A percentile compares a stretch with the other conserved stretches of the same genome.
Conservation (phyloP, 2,329 filamentous ascomycete genomes). For the Alternaria gaisen region DNA sequence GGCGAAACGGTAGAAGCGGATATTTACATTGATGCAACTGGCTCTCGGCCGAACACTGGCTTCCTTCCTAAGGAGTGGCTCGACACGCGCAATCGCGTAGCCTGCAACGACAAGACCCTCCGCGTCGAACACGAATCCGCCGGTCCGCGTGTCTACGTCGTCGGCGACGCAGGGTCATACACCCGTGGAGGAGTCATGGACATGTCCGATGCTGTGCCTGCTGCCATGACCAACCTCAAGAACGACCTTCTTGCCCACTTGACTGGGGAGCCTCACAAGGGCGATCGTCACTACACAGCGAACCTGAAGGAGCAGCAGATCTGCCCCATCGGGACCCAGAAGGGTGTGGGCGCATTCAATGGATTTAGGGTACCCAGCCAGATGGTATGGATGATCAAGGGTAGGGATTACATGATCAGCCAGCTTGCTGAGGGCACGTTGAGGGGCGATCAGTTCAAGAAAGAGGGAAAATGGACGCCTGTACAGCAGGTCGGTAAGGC, state of each 20-base stretch:
- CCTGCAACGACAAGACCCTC: slow-evolving; percentile 58
- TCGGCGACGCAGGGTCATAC: slow-evolving; percentile 59
- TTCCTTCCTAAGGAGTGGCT: slow-evolving; percentile 63
- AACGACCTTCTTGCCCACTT: slow-evolving; percentile 55
- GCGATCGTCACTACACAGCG: slow-evolving; percentile 44
- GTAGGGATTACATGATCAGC: slow-evolving; percentile 52
- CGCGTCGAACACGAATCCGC: slow-evolving; percentile 56
- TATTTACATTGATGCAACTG: slow-evolving; percentile 64
- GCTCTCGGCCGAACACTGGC: slow-evolving; percentile 61
- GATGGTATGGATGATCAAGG: slow-evolving; percentile 56
- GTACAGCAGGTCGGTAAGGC: slow-evolving; percentile 33
- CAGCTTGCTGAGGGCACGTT: slow-evolving; percentile 38
- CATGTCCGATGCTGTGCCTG: slow-evolving; percentile 53
- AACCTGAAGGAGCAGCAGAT: slow-evolving; percentile 49
- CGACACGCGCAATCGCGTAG: slow-evolving; percentile 59
- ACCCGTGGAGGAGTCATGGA: slow-evolving; percentile 57
- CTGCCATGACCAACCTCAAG: slow-evolving; percentile 57
- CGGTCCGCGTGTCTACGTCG: slow-evolving; percentile 57
- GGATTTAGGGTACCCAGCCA: slow-evolving; percentile 51
- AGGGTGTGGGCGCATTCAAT: slow-evolving; percentile 50
- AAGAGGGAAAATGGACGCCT: slow-evolving; percentile 49
- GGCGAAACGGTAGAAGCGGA: slow-evolving; percentile 61
- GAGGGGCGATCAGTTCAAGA: slow-evolving; percentile 45
- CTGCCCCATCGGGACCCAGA: slow-evolving; percentile 47
- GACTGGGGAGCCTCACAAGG: slow-evolving; percentile 31